Base-by-base conservation (phyloP, 2,329 filamentous ascomycete genomes). In the Ophiostoma sp. region DNA sequence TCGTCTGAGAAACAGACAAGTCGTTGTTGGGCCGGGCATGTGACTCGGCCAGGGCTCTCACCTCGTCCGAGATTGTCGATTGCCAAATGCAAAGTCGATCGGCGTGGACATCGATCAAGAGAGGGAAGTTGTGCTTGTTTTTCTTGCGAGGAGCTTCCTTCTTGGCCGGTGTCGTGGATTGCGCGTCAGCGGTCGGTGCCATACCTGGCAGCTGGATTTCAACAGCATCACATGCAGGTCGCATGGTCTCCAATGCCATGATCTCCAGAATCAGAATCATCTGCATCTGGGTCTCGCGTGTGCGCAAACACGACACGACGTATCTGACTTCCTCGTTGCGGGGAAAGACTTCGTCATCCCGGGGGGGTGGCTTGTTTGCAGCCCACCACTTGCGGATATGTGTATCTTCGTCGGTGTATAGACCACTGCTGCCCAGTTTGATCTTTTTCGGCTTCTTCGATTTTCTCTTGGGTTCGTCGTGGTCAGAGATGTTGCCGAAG, bases 51-150 rank as follows among this genome's bases (percentile, higher is more conserved):
- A 83, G 73, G 14, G 84, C 74, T 49, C 81, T 78, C 69, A 84
- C 77, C 67, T 86, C 84, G 71, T 89, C 85, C 36, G 86, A 79
- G 47, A 87, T 86, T 7, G 91, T 88, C 3, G 90, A 92, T 75
- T 93, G 89, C 91, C 91, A 94, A 70, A 95, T 95, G 73, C 89
- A 92, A 38, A 95, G 80, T 64, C 89, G 87, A 76, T 95, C 91
- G 7, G 91, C 85, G 66, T 93, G 85, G 0, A 92, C 81, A 74
- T 94, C 91, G 4, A 93, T 80, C 27, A 91, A 81, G 7, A 87
- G 79, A 0, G 83, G 82, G 6, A 91, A 79, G 72, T 92, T 87
- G 72, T 89, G 85, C 68, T 85, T 85, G 75, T 79, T 85, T 47
- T 82, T 78, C 73, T 89, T 90, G 76, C 85, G 88, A 27, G 76